Evolutionary conservation across 768 basidiomycete genomes (phyloP).

Genomic region (Boletus huronensis): DNA sequence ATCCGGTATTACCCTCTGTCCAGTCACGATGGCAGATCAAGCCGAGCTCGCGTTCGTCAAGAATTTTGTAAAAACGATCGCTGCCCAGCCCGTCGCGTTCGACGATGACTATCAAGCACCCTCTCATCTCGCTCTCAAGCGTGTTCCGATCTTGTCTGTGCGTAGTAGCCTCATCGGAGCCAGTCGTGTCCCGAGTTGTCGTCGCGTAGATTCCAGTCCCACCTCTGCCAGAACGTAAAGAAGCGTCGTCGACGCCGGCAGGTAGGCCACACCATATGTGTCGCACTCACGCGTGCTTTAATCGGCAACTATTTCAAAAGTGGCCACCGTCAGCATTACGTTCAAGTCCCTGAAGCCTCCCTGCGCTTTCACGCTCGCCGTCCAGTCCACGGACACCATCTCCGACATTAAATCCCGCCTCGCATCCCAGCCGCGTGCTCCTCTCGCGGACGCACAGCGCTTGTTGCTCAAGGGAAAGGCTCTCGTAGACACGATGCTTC

Average conservation of each 20-base stretch:
- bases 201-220: slow-evolving; percentile 53
- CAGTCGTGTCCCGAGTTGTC: slow-evolving; percentile 3
- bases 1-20: background rate
- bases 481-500: slow-evolving; percentile 79
- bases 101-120: slow-evolving; percentile 76
- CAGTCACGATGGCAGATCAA: slow-evolving; percentile 48
- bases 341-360: slow-evolving; percentile 94
- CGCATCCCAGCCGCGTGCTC: slow-evolving; percentile 61
- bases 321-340: slow-evolving; percentile 52
- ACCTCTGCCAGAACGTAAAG: slow-evolving; percentile 53
- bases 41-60: slow-evolving; percentile 61
- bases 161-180: slow-evolving; percentile 17
- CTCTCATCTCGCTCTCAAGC: slow-evolving; percentile 59
- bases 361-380: slow-evolving; percentile 64
- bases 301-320: slow-evolving; percentile 14
- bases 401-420: slow-evolving; percentile 75
- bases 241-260: slow-evolving; percentile 27
- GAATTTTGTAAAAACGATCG: slow-evolving; percentile 59
- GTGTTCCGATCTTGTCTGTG: slow-evolving; percentile 67
- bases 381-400: slow-evolving; percentile 82
- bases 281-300: slow-evolving; percentile 2
- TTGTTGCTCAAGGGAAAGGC: slow-evolving; percentile 94
- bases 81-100: slow-evolving; percentile 64
- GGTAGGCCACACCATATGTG: slow-evolving; percentile 25
- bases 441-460: slow-evolving; percentile 76